Conservation (phyloP, 352 stramenopile species). For the Phytophthora nicotianae region DNA sequence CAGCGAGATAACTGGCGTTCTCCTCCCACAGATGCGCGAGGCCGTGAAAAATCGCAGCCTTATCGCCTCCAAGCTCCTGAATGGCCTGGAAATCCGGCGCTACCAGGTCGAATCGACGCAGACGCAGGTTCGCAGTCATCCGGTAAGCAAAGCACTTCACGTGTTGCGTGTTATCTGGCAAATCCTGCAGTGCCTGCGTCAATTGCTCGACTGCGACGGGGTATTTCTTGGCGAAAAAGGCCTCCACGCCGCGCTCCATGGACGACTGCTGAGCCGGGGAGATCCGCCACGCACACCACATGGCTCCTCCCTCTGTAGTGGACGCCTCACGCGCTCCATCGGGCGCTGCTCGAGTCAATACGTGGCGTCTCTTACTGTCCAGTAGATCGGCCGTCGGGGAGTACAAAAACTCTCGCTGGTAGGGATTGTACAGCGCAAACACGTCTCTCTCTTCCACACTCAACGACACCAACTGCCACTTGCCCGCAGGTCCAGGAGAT, state of each 20-base stretch:
- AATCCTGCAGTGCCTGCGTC: slow-evolving; percentile 44
- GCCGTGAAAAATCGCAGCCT: slow-evolving; percentile 78
- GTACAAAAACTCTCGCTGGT: slow-evolving; percentile 78
- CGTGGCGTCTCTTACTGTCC: slow-evolving; percentile 59
- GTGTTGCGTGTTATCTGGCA: slow-evolving; percentile 67
- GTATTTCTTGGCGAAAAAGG: slow-evolving; percentile 72
- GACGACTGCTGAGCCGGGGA: slow-evolving; percentile 42
- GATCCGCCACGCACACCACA: slow-evolving; percentile 61
- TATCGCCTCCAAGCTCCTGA: slow-evolving; percentile 63
- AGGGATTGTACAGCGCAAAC: slow-evolving; percentile 79
- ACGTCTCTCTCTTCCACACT: slow-evolving; percentile 52
- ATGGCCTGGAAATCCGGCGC: slow-evolving; percentile 58
- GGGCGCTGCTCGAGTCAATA: slow-evolving; percentile 56
- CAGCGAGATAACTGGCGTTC: slow-evolving; percentile 54
- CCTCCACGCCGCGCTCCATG: slow-evolving; percentile 69
- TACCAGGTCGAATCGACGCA: slow-evolving; percentile 59
- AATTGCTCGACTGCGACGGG: slow-evolving; percentile 57
- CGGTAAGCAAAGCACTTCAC: slow-evolving; percentile 80
- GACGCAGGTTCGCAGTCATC: slow-evolving; percentile 71
- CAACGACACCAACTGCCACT: slow-evolving; percentile 68
- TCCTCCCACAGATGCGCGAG: slow-evolving; percentile 75
- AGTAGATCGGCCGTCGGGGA: slow-evolving; percentile 52
- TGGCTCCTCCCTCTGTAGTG: slow-evolving; percentile 45
- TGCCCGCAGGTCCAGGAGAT: slow-evolving; percentile 47
- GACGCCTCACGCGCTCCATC: slow-evolving; percentile 41